Evolutionary conservation across 2,329 filamentous ascomycete species (phyloP).

Genomic region (Didymella lethalis): DNA sequence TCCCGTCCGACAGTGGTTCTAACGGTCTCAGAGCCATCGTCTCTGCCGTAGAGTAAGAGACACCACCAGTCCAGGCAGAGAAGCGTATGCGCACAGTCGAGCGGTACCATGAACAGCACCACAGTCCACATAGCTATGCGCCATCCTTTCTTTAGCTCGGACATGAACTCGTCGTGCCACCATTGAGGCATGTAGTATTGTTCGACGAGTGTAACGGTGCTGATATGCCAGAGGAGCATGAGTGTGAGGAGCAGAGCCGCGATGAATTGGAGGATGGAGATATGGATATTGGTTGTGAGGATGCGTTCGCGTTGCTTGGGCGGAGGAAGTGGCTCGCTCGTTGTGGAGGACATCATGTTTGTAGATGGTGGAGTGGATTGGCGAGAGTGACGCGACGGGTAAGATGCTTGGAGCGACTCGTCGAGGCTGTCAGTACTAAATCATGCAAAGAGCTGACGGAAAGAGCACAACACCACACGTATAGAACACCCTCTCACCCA

Average conservation of each 20-base stretch:
- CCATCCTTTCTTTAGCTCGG: slow-evolving; percentile 15
- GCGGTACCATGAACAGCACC: slow-evolving; percentile 15
- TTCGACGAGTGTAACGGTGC: slow-evolving; percentile 24
- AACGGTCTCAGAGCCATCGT: not conserved
- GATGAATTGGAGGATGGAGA: slow-evolving; percentile 22
- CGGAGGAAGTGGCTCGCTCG: not conserved
- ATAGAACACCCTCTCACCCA: not conserved
- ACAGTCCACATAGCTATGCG: slow-evolving; percentile 23
- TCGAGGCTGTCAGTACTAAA: too few relatives aligned
- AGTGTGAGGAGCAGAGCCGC: slow-evolving; percentile 26
- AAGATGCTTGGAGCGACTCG: not conserved
- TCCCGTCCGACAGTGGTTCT: not conserved
- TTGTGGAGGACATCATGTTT: not conserved
- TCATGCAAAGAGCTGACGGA: not conserved
- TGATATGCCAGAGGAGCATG: slow-evolving; percentile 35
- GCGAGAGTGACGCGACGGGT: not conserved
- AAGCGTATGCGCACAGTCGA: slow-evolving; percentile 24
- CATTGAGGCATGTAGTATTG: slow-evolving; percentile 29
- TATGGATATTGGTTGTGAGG: slow-evolving; percentile 16
- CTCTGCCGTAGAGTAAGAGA: slow-evolving; percentile 4
- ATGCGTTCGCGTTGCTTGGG: not conserved
- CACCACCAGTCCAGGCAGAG: slow-evolving; percentile 27
- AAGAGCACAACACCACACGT: not conserved
- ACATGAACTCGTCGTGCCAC: slow-evolving; percentile 21
- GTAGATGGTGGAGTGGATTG: not conserved